Evolutionary conservation across 257 asterid genomes (phyloP), one percentile per base, ranked within the genome.

Genomic region (Solanum bukasovii): DNA sequence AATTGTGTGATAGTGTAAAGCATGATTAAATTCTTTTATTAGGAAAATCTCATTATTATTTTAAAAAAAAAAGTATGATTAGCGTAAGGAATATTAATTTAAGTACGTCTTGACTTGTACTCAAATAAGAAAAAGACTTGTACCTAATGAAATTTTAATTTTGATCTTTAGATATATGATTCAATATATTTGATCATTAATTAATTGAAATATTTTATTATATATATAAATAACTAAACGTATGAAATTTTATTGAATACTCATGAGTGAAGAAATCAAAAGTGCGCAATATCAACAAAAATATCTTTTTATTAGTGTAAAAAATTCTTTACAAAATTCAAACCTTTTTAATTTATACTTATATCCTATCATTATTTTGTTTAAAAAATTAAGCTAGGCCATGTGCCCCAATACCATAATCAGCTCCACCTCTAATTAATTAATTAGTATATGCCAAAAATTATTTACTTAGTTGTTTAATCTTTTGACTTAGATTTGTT

Each of bases 91-190:
- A 35, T 44, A 35, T 70, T 13, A 71, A 68, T 29, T 27, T 29
- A 35, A 33, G 25, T 35, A 74, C 29, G 3, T 46, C 27, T 85
- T 68, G 88, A 85, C 3, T 88, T 89, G 70, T 61, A 79, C 86
- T 27, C 63, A 56, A 52, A 81, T 46, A 73, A 87, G 92, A 93
- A 81, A 88, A 31, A 9, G 94, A 92, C 91, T 38, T 23, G 25
- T 84, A 91, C 91, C 92, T 56, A 87, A 90, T 61, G 84, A 91
- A 91, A 52, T 6, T 16, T 52, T 52, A 52, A 52, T n/a, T 65
- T 65, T 29, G 3, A 11, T 13, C 27, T 23, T 61, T 23, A 63
- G 12, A 3, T 63, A 63, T 63, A 63, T 63, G 31, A 63, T 1
- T 63, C 31, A 56, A 67, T 10, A 12, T 27, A 67, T 67, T 67